A percentile compares a stretch with the other conserved stretches of the same genome.
These are phyloP conservation scores for Paraconiothyrium brasiliense DNA, from an alignment of 2,329 filamentous ascomycete species.

Conservation along the genomic window DNA sequence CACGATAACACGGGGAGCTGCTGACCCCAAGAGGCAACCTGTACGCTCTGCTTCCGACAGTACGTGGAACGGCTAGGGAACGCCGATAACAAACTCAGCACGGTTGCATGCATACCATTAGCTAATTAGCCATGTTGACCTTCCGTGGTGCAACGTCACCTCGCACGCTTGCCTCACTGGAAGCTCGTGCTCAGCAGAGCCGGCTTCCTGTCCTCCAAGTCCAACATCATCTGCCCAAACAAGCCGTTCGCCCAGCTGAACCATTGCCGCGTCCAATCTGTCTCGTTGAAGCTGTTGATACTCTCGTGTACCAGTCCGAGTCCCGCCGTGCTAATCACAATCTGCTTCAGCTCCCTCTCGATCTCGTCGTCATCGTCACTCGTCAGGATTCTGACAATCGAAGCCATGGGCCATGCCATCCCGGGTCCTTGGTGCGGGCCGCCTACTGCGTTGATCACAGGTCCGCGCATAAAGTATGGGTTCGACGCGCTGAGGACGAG, in stretches of 20 bases:
- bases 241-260: conserved; percentile 63
- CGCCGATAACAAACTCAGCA: no score
- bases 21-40: not conserved
- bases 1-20: not conserved
- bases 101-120: conserved; percentile 4
- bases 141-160: conserved; percentile 4
- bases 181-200: conserved; percentile 55
- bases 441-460: conserved; percentile 59
- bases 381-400: conserved; percentile 62
- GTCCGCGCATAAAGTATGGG: conserved; percentile 61
- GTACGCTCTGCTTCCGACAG: not conserved
- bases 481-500: conserved; percentile 57
- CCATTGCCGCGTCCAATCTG: conserved; percentile 60
- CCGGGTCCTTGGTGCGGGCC: conserved; percentile 59
- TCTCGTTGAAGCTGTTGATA: conserved; percentile 58
- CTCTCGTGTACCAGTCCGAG: conserved; percentile 63
- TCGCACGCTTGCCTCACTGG: conserved; percentile 40
- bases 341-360: conserved; percentile 52
- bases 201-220: conserved; percentile 56
- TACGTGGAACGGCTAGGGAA: not conserved
- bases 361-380: conserved; percentile 59
- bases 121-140: not conserved
- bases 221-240: conserved; percentile 61
- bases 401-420: conserved; percentile 62
- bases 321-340: conserved; percentile 59